Base-by-base conservation (phyloP, 1,139 yeast genomes). In the Geotrichum citri-aurantii region DNA sequence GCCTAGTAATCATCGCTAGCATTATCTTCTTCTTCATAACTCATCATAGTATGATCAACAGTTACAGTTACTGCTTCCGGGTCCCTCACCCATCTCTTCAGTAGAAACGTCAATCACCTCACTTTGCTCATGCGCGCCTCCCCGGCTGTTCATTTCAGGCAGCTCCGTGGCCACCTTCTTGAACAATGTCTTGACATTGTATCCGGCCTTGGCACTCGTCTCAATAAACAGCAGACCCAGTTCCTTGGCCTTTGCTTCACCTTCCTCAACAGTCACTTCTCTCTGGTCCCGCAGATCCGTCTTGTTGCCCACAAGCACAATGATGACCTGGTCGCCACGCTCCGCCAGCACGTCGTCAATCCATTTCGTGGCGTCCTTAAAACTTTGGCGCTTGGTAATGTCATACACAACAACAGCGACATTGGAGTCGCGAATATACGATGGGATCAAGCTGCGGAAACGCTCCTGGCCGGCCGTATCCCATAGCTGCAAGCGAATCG, bases 401-500 rank as follows among this genome's bases (percentile, higher is more conserved):
- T 93, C 99, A 75, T 92, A 93, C 48, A 95, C 96, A 47, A 93
- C 85, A 56, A 93, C 95, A 0, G 99, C 98, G 26, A 93, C 99
- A 68, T 91, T 91, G n/a, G 95, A 86, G 73, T 93, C 99, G 65
- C 99, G 81, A 61, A 93, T 93, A 70, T 93, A 93, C 14, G 96
- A 86, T 1, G 99, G 98, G 65, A 93, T 91, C 67, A 93, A 78
- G 5, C 97, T 92, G 66, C 98, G 79, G 78, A 93, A 93, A 66
- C 99, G 79, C 75, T 93, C 99, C 77, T 93, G 99, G 33, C 99
- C 99, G 2, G 99, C 99, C 50, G 99, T 93, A 71, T 93, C 99
- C 99, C 99, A 93, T 59, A 93, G 89, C 69, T 83, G 88, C 60
- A 84, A 73, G 64, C 88, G 77, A 37, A 83, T 84, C 1, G 91